A percentile compares a stretch with the other conserved stretches of the same genome.
phyloP scores from a whole-genome alignment of 257 asterid genomes.

The Solanum ahanhuiri region DNA sequence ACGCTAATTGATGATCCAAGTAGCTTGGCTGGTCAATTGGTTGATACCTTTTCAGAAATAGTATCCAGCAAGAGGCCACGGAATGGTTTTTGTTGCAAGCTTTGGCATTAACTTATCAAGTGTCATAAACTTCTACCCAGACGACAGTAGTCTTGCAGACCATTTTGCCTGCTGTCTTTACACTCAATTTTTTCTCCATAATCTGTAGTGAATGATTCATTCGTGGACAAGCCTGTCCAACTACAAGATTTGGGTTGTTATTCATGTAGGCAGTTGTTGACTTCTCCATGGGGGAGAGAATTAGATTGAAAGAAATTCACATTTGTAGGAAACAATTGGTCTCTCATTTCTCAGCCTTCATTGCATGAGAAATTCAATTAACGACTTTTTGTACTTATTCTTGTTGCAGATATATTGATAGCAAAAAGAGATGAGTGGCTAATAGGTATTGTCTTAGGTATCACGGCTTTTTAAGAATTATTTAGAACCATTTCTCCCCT shows the following conservation, averaged over 20 bases:
- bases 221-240: conserved; percentile 3
- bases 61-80: conserved; percentile 33
- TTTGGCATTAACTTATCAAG: conserved; percentile 29
- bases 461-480: not conserved
- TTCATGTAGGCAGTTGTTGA: not conserved
- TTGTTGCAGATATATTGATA: not conserved
- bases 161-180: not conserved
- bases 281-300: not conserved
- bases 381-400: not conserved
- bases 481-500: not conserved
- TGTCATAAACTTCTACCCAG: not conserved
- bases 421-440: not conserved
- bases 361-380: not conserved
- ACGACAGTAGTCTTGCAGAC: not conserved
- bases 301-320: not conserved
- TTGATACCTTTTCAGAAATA: conserved; percentile 36
- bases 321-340: conserved; percentile 2
- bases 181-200: not conserved
- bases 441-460: not conserved
- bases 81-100: conserved; percentile 37
- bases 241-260: not conserved
- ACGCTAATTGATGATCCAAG: conserved; percentile 13
- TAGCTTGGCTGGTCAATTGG: conserved; percentile 13
- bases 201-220: conserved; percentile 6
- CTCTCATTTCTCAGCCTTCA: not conserved